Conservation (phyloP, 371 early-diverging fungal genomes). For the Mucor mucedo region DNA sequence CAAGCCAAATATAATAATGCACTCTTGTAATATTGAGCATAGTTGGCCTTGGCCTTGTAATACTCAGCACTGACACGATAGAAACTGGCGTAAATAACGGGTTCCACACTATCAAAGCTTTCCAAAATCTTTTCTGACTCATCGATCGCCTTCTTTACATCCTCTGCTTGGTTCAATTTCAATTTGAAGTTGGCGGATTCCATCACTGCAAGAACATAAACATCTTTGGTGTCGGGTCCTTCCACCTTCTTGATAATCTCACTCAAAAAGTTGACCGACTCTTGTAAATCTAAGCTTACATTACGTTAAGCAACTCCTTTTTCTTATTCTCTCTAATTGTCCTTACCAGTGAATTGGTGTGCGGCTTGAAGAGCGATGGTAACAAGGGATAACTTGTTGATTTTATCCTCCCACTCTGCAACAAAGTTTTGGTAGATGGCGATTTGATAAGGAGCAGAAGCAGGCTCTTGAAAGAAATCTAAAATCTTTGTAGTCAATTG, state of each 20-base stretch:
- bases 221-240: conserved; percentile 72
- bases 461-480: conserved; percentile 78
- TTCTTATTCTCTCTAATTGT: neutral
- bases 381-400: conserved; percentile 92
- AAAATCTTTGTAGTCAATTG: conserved; percentile 87
- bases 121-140: conserved; percentile 87
- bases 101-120: conserved; percentile 80
- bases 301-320: neutral
- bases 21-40: conserved; percentile 93
- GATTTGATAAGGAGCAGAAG: conserved; percentile 78
- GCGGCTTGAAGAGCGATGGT: conserved; percentile 80
- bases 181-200: conserved; percentile 88
- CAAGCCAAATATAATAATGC: conserved; percentile 93
- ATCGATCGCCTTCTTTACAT: conserved; percentile 83
- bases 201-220: conserved; percentile 85
- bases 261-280: conserved; percentile 72
- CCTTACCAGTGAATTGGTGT: conserved; percentile 73
- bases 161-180: conserved; percentile 73
- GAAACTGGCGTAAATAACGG: conserved; percentile 90
- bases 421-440: conserved; percentile 90
- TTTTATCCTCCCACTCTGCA: conserved; percentile 88
- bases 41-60: conserved; percentile 93
- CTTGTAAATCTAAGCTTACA: conserved; percentile 53
- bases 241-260: conserved; percentile 73
- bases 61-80: conserved; percentile 95